Base-by-base conservation (phyloP, 176 grass and related monocot genomes). In the Rhynchospora pubera region DNA sequence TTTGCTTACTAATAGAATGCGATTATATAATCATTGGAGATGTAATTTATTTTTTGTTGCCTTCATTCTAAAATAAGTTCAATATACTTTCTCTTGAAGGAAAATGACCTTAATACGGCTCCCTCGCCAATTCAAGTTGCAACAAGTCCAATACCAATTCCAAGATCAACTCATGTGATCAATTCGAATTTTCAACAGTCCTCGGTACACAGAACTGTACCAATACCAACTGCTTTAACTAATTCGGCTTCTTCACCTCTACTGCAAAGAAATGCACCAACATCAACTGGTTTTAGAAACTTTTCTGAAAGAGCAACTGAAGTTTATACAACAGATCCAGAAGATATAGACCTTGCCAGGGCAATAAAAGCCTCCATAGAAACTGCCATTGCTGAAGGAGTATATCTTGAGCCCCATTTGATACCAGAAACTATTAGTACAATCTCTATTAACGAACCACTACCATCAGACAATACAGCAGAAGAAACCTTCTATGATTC, bases 311-410 rank as follows among this genome's bases (percentile, higher is more conserved):
- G 18, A 52, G 14, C 15, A 70, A 21, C 44, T 1, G 58, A 80
- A 50, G 11, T n/a, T 46, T 61, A 61, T 79, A 39, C 21, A 39
- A 73, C 47, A 16, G 70, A 80, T 51, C 82, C 23, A 0, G 86
- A 88, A 84, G 86, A 88, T 79, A 62, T 80, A 12, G 86, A 80
- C 13, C 67, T 88, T 0, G 82, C 61, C 3, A 81, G 77, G 86
- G 86, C 86, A 16, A 84, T 88, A 71, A 88, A 88, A 84, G 86
- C 86, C 52, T 84, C 86, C 62, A 80, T 84, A 63, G 71, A 81
- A 71, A 80, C 86, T 1, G 82, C 82, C 32, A 80, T 81, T 60
- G 86, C 86, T 50, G 86, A 88, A 70, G n/a, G n/a, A n/a, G 47
- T 87, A 61, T 34, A 64, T 75, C 26, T 51, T 75, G 24, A 84